A percentile compares a stretch with the other conserved stretches of the same genome.
phyloP scores from a whole-genome alignment of 148 eudicot species.

The Hydrangea macrophylla region DNA sequence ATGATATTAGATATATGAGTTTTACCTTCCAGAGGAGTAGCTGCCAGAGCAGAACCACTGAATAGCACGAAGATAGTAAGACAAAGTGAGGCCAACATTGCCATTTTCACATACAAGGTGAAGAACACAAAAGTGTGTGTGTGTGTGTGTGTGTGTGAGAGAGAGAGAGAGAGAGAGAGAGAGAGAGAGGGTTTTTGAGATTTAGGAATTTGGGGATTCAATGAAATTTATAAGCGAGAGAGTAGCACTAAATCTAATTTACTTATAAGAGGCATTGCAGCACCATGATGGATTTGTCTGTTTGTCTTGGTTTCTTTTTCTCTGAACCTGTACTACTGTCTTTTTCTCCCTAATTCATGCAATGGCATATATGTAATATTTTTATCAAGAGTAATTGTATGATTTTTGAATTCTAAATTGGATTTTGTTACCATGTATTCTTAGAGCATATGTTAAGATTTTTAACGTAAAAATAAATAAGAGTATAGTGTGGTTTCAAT shows the following conservation, averaged over 20 bases:
- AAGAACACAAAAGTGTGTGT: background rate
- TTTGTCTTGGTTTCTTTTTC: background rate
- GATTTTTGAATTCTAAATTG: too few relatives aligned
- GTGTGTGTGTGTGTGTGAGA: background rate
- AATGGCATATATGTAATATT: background rate
- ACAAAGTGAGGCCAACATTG: conserved; percentile 15
- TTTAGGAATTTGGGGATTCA: background rate
- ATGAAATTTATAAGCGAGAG: background rate
- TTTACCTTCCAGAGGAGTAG: conserved; percentile 33
- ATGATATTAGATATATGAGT: background rate
- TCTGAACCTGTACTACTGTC: background rate
- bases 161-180: background rate
- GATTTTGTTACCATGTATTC: too few relatives aligned
- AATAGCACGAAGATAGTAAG: conserved; percentile 29
- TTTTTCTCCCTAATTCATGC: background rate
- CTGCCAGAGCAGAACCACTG: conserved; percentile 27
- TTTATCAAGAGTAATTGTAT: too few relatives aligned
- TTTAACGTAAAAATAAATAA: too few relatives aligned
- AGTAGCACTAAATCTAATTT: background rate
- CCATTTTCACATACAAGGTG: conserved; percentile 23
- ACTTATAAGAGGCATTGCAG: background rate
- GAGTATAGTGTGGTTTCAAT: too few relatives aligned
- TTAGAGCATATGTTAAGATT: too few relatives aligned
- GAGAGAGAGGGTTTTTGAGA: background rate
- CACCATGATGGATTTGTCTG: background rate